Evolutionary conservation across 345 rosid species (phyloP), one percentile per base, ranked within the genome.

Genomic region (Brassica juncea): DNA sequence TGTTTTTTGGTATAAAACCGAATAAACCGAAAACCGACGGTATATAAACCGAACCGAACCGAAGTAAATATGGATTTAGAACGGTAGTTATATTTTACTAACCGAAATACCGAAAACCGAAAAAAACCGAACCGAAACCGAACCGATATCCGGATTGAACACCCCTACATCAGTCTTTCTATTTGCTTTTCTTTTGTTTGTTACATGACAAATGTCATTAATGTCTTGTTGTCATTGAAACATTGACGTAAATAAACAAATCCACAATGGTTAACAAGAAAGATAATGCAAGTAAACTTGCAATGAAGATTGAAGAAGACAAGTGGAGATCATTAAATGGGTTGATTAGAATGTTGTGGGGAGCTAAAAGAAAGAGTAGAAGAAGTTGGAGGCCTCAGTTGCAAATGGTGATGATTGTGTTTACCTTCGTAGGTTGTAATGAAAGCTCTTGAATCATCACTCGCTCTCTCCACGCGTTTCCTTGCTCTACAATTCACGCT

Each of bases 341-440:
- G 28, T 42, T 74, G 16, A 55, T 80, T 60, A 66, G 77, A 66
- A 71, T 58, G 27, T 12, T 81, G 64, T 66, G 55, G 57, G 28
- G 75, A 69, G 66, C 42, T 80, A 9, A 61, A 68, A 1, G 78
- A 80, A 30, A 75, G 49, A 44, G 74, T 27, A 62, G 83, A 63
- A 14, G 71, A 69, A 63, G 71, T 16, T 37, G 79, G 72, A 57
- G 80, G 66, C 73, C 77, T 83, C 7, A 72, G 67, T 31, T 91
- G 93, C 91, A 93, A 89, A 35, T 92, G 8, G 57, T 52, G 95
- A 49, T 96, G 99, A 82, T 88, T 92, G 64, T 96, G 99, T 79
- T 89, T 89, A 1, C 98, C 99, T 70, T 96, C 98, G 25, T 96
- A 96, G 0, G 99, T 96, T 35, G 99, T 93, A 58, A 96, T 86